Conservation (phyloP, 345 rosid species). For the Acer negundo region DNA sequence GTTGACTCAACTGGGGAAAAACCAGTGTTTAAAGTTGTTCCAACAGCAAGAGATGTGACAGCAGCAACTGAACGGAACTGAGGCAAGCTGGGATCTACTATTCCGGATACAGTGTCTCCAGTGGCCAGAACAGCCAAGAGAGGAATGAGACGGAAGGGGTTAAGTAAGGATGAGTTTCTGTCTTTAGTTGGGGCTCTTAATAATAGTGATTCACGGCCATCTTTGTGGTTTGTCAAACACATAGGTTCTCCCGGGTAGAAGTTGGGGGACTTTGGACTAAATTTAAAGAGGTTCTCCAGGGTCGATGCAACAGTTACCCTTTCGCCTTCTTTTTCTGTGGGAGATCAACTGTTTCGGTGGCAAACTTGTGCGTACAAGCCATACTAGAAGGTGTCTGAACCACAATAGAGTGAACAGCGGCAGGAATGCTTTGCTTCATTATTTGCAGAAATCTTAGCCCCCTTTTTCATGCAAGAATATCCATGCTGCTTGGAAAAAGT, state of each 20-base stretch:
- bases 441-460: conserved; percentile 81
- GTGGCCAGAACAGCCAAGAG: conserved; percentile 74
- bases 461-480: conserved; percentile 85
- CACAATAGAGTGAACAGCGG: conserved; percentile 92
- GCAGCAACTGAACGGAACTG: conserved; percentile 75
- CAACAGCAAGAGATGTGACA: conserved; percentile 68
- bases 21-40: conserved; percentile 67
- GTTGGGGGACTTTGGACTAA: conserved; percentile 73
- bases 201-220: conserved; percentile 62
- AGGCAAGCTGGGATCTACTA: conserved; percentile 86
- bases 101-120: conserved; percentile 89
- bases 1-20: conserved; percentile 71
- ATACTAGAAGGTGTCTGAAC: conserved; percentile 82
- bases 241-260: conserved; percentile 86
- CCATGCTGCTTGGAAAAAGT: conserved; percentile 99
- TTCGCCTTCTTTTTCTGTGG: conserved; percentile 96
- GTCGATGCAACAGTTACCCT: conserved; percentile 89
- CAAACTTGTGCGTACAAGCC: conserved; percentile 87
- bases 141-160: conserved; percentile 64
- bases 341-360: conserved; percentile 86
- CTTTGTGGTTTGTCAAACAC: conserved; percentile 86
- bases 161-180: conserved; percentile 53
- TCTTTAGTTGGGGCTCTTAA: conserved; percentile 78
- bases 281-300: conserved; percentile 78
- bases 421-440: conserved; percentile 64